Evolutionary conservation across 495 filamentous ascomycete genomes (phyloP).

Genomic region (Talaromyces stipitatus): DNA sequence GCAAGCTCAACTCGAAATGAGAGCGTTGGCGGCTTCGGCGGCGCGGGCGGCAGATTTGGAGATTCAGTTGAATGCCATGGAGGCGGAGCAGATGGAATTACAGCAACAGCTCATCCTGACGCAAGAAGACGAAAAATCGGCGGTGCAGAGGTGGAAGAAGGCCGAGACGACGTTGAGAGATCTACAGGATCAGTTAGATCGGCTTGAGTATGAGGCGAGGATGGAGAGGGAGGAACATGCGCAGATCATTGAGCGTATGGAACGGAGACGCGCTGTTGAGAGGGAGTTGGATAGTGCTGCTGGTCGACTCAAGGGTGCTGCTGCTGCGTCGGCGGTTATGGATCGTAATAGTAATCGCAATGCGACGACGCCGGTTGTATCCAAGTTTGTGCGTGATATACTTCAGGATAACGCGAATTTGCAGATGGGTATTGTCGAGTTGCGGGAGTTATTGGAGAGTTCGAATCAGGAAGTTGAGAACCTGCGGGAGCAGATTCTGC

Average conservation of each 20-base stretch:
- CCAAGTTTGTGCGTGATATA: constrained; percentile 91
- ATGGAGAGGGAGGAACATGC: constrained; percentile 77
- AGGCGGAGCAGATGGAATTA: constrained; percentile 69
- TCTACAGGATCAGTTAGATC: constrained; percentile 79
- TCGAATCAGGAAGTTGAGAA: constrained; percentile 92
- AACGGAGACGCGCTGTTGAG: constrained; percentile 65
- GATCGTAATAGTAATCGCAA: constrained; percentile 44
- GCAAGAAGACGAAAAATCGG: constrained; percentile 63
- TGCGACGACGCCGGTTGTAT: constrained; percentile 62
- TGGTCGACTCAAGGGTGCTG: constrained; percentile 69
- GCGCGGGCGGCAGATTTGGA: constrained; percentile 70
- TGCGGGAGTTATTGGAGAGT: constrained; percentile 82
- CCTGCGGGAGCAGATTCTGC: constrained; percentile 73
- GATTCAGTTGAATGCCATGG: constrained; percentile 64
- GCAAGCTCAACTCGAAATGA: constrained; percentile 66
- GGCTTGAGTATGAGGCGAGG: constrained; percentile 75
- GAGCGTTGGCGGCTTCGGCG: constrained; percentile 63
- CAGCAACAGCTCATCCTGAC: constrained; percentile 57
- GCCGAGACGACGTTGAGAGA: constrained; percentile 67
- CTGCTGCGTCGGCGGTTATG: constrained; percentile 50
- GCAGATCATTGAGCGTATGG: constrained; percentile 73
- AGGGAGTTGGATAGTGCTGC: constrained; percentile 69
- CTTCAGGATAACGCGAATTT: constrained; percentile 91
- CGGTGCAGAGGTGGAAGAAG: constrained; percentile 72
- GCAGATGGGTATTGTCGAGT: constrained; percentile 80